phyloP scores from a whole-genome alignment of 495 filamentous ascomycete genomes.

The Neurospora tetrasperma region DNA sequence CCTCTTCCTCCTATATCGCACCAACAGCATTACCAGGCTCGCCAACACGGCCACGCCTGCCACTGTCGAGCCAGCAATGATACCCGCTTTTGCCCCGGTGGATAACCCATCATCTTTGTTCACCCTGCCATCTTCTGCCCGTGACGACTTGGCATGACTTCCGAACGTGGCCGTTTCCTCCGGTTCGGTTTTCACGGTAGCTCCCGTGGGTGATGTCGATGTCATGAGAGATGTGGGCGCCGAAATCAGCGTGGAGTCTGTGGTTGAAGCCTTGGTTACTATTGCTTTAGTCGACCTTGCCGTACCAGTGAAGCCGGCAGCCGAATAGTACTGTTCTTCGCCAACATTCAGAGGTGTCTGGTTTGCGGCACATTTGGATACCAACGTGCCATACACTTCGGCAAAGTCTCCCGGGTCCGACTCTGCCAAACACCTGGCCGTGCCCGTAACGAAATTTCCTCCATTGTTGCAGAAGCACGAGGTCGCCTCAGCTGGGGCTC shows the following conservation, averaged over 20 bases:
- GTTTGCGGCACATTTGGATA: slow-evolving; percentile 17
- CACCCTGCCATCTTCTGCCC: not conserved
- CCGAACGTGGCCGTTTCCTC: not conserved
- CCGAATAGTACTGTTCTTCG: slow-evolving; percentile 25
- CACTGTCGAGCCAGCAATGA: slow-evolving; percentile 16
- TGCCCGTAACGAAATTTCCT: slow-evolving; percentile 32
- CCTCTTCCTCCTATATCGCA: slow-evolving; percentile 13
- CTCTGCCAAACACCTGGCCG: slow-evolving; percentile 31
- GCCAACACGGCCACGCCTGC: slow-evolving; percentile 15
- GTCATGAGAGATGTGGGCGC: slow-evolving; percentile 1
- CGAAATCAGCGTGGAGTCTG: not conserved
- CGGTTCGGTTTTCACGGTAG: not conserved
- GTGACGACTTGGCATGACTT: not conserved
- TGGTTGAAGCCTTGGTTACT: not conserved
- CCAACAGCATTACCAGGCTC: slow-evolving; percentile 12
- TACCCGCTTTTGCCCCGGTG: slow-evolving; percentile 13
- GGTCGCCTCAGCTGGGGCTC: slow-evolving; percentile 26
- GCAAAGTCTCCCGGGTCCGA: slow-evolving; percentile 19
- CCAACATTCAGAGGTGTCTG: slow-evolving; percentile 19
- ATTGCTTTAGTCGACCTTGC: slow-evolving; percentile 3
- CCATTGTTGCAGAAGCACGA: slow-evolving; percentile 34
- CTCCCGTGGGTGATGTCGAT: not conserved
- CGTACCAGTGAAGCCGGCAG: slow-evolving; percentile 13
- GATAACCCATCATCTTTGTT: slow-evolving; percentile 8
- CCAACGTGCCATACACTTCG: slow-evolving; percentile 28